A percentile compares a stretch with the other conserved stretches of the same genome.
phyloP scores from a whole-genome alignment of 805 yeast species.

The Suhomyces pyralidae region DNA sequence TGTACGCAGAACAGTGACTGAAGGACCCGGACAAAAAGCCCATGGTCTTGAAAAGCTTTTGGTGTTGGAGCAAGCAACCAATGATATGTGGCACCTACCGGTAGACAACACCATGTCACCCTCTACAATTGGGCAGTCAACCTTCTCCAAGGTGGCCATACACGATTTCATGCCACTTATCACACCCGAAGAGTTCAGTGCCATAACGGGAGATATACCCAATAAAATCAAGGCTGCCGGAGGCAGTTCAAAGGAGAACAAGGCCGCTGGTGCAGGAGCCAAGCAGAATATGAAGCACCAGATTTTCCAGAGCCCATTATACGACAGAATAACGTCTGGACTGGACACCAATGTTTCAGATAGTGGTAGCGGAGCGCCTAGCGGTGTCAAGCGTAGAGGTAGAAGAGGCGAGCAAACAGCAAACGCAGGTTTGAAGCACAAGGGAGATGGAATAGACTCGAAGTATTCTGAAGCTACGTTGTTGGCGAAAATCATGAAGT shows the following conservation, averaged over 20 bases:
- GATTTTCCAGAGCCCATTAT: slow-evolving; percentile 39
- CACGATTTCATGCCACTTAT: slow-evolving; percentile 44
- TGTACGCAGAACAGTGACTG: slow-evolving; percentile 14
- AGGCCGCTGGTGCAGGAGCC: slow-evolving; percentile 2
- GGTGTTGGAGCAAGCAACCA: background rate
- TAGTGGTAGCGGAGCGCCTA: slow-evolving; percentile 9
- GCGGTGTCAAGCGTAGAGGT: slow-evolving; percentile 34
- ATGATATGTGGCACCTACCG: background rate
- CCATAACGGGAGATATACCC: slow-evolving; percentile 40
- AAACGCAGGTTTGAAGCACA: background rate
- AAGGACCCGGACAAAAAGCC: slow-evolving; percentile 5
- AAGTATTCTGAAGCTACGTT: slow-evolving; percentile 34
- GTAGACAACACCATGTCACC: background rate
- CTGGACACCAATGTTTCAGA: slow-evolving; percentile 36
- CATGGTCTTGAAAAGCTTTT: background rate
- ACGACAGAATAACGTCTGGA: slow-evolving; percentile 37
- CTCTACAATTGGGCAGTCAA: background rate
- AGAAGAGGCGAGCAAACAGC: slow-evolving; percentile 23
- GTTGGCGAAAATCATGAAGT: slow-evolving; percentile 43
- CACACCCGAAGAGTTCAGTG: slow-evolving; percentile 34
- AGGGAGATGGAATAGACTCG: slow-evolving; percentile 13
- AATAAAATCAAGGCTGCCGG: slow-evolving; percentile 18
- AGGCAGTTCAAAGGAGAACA: slow-evolving; percentile 8
- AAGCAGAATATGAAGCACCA: slow-evolving; percentile 31
- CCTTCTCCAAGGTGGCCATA: slow-evolving; percentile 13